Percentiles rank a stretch among this genome's conserved stretches.
Evolutionary conservation across 805 yeast species (phyloP).

Genomic region (Diddensiella transvaalensis): DNA sequence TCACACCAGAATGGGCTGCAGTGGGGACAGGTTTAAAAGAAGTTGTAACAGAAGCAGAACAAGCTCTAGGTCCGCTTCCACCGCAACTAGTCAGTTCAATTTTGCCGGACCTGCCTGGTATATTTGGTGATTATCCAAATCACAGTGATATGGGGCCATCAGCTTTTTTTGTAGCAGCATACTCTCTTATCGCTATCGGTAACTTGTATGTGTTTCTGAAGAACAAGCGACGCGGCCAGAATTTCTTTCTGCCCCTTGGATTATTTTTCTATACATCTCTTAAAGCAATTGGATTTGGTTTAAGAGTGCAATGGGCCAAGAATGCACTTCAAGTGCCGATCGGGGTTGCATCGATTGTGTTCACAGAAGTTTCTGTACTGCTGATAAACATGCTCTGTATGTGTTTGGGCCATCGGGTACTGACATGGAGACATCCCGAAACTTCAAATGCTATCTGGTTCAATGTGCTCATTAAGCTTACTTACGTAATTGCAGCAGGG

Average conservation of each 20-base stretch:
- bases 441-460: slow-evolving; percentile 51
- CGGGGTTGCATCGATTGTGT: slow-evolving; percentile 57
- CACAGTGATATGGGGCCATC: slow-evolving; percentile 55
- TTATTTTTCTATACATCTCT: slow-evolving; percentile 51
- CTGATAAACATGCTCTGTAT: slow-evolving; percentile 56
- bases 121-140: slow-evolving; percentile 62
- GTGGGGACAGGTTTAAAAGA: background rate
- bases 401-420: slow-evolving; percentile 65
- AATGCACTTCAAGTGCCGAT: slow-evolving; percentile 42
- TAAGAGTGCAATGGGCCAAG: slow-evolving; percentile 57
- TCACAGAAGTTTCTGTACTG: slow-evolving; percentile 55
- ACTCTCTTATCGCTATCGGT: slow-evolving; percentile 44
- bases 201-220: slow-evolving; percentile 46
- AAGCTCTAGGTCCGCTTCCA: background rate
- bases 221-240: slow-evolving; percentile 55
- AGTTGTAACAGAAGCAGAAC: background rate
- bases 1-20: background rate
- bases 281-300: slow-evolving; percentile 55
- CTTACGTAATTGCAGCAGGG: slow-evolving; percentile 53
- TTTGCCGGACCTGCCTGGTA: slow-evolving; percentile 32
- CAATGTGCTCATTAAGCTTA: slow-evolving; percentile 41
- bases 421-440: slow-evolving; percentile 75
- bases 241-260: slow-evolving; percentile 52
- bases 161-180: slow-evolving; percentile 53
- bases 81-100: slow-evolving; percentile 14